Conservation (phyloP, 495 filamentous ascomycete genomes). For the Neurospora sp. region DNA sequence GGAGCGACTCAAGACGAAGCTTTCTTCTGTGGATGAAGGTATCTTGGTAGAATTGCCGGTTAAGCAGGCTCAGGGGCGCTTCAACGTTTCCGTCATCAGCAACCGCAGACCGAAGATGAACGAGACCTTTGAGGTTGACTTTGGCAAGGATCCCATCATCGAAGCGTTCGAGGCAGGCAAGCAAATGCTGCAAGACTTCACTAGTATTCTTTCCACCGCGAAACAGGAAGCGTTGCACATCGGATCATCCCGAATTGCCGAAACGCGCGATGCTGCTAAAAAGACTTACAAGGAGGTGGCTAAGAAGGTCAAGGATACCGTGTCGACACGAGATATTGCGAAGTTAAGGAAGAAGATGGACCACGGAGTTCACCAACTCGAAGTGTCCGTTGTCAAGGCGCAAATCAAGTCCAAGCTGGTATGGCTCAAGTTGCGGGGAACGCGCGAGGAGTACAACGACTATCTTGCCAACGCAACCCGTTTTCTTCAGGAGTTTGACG, state of each 20-base stretch:
- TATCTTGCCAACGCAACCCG: constrained; percentile 31
- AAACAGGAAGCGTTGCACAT: constrained; percentile 25
- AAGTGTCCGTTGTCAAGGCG: constrained; percentile 27
- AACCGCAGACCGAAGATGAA: constrained; percentile 35
- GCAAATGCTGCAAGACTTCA: constrained; percentile 27
- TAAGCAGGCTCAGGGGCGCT: constrained; percentile 30
- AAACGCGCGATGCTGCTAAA: constrained; percentile 23
- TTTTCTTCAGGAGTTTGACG: constrained; percentile 16
- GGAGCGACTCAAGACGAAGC: constrained; percentile 27
- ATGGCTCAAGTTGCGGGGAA: constrained; percentile 36
- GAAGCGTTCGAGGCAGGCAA: constrained; percentile 29
- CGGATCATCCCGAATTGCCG: constrained; percentile 13
- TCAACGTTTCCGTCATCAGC: constrained; percentile 35
- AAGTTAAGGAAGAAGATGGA: constrained; percentile 19
- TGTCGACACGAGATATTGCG: constrained; percentile 5
- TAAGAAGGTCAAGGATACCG: constrained; percentile 16
- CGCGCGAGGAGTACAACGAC: constrained; percentile 27
- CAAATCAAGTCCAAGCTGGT: constrained; percentile 37
- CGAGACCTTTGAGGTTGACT: constrained; percentile 35
- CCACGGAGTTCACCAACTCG: constrained; percentile 14
- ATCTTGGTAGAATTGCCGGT: constrained; percentile 31
- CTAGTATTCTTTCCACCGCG: constrained; percentile 23
- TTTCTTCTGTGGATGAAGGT: constrained; percentile 33
- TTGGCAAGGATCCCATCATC: constrained; percentile 26
- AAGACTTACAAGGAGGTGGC: constrained; percentile 16